Evolutionary conservation across 2,329 filamentous ascomycete genomes (phyloP), one percentile per base, ranked within the genome.

Genomic region (Fusarium sp.): DNA sequence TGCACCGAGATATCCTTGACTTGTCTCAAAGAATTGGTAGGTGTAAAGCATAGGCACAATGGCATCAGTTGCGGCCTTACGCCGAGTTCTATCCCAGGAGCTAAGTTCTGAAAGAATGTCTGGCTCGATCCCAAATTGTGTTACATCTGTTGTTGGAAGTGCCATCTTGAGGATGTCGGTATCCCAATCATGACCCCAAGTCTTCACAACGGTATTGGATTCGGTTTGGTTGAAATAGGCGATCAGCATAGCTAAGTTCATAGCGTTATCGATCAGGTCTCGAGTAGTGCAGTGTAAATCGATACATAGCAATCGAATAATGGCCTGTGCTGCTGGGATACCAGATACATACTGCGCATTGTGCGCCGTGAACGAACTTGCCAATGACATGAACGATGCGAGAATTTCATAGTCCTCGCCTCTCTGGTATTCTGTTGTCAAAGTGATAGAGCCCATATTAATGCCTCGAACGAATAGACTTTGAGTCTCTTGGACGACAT

Each of bases 161-260:
- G 37, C 39, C 44, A 64, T 41, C n/a, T 34, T 43, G n/a, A 64
- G 44, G 18, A 63, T 34, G 11, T 41, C 12, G 9, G 42, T 6
- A 16, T 50, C 49, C 43, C 43, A 49, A 21, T 57, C 26, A 39
- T 14, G 26, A 12, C 25, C n/a, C 49, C 43, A 49, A 16, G 49
- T 63, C 43, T 63, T 63, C 31, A 14, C 6, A 11, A 50, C 37
- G n/a, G 44, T 28, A 11, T 28, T 21, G 7, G 25, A 23, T 28
- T 30, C n/a, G 11, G 30, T 6, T 31, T 44, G 54, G 39, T 63
- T 57, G 30, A 57, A 45, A 56, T 43, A 57, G 10, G 25, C 37
- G 14, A 50, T 57, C 25, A 62, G 18, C 58, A 64, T 19, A 5
- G 58, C 30, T 16, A 63, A 21, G 31, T 63, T 50, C 43, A 63